Percentiles rank a stretch among this genome's conserved stretches.
Conservation (phyloP, 345 rosid genomes). For the Rhizophora apiculata region DNA sequence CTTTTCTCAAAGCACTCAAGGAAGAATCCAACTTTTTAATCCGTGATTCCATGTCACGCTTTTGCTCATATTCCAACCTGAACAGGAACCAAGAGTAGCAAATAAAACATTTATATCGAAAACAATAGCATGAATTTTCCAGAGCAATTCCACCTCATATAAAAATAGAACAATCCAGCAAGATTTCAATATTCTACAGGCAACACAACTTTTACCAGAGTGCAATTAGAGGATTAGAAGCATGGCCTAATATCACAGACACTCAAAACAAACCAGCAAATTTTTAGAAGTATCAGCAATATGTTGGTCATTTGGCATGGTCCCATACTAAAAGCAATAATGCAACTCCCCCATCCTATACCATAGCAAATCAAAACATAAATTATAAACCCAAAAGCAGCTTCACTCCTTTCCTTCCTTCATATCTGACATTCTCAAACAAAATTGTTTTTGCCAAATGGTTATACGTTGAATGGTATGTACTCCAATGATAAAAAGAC, state of each 20-base stretch:
- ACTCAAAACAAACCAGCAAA: not conserved
- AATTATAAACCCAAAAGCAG: no score
- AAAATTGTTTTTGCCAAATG: no score
- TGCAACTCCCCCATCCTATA: not conserved
- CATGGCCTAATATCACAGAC: not conserved
- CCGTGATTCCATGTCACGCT: constrained; percentile 82
- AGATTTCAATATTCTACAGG: not conserved
- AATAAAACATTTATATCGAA: not conserved
- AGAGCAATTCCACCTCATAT: not conserved
- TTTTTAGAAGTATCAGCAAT: not conserved
- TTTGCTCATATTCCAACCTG: constrained; percentile 94
- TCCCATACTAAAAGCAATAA: not conserved
- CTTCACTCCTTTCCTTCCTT: no score
- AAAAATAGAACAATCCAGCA: not conserved
- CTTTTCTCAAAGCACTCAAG: constrained; percentile 56
- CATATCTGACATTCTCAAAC: no score
- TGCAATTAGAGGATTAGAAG: not conserved
- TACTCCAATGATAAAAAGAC: no score
- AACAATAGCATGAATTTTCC: not conserved
- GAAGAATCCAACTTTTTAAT: constrained; percentile 79
- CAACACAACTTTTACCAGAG: not conserved
- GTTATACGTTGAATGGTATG: no score
- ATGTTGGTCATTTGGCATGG: not conserved
- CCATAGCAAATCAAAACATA: no score
- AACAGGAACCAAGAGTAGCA: constrained; percentile 12